Base-by-base conservation (phyloP, 192 early-diverging fungal genomes). In the Backusella parvicylindrica region DNA sequence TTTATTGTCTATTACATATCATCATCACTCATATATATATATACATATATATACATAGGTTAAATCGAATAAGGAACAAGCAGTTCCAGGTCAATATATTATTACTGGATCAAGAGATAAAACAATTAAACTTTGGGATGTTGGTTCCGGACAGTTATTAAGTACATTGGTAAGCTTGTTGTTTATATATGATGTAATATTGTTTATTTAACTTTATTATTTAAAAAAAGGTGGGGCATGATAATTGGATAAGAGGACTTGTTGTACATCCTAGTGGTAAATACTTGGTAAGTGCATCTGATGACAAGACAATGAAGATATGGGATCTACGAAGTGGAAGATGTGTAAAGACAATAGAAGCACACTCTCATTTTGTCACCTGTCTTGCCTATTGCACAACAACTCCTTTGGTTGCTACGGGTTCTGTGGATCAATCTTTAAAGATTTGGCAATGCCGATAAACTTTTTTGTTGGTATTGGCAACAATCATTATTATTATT, bases 41-140 rank as follows among this genome's bases (percentile, higher is more conserved):
- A 38, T 43, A 21, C 26, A 28, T 53, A 32, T 50, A 12, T 64
- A 30, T 32, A 65, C 66, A 33, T 63, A 69, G 67, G 84, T 83
- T 78, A 84, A 76, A 78, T 40, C 80, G 11, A 85, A 38, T 30
- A 41, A 75, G n/a, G 86, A 90, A 21, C 82, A 87, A 23, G 74
- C 85, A 13, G 28, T 79, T 12, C 84, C 91, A 18, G 92, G 92
- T 8, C 84, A 89, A 60, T 98, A 92, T 70, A 70, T 93, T 18
- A 86, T 93, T 2, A 94, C 95, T 36, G 96, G 91, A 1, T 95
- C 95, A 56, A 88, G 97, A 71, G 97, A 99, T 82, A 97, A 97
- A 70, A 92, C 93, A 0, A 89, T 99, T 56, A 93, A 90, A 68
- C 81, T 98, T 36, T 98, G 97, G 95, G 93, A 97, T 64, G 75